Percentiles rank a stretch among this genome's conserved stretches.
These are phyloP conservation scores for Geranomyces variabilis DNA, from an alignment of 192 early-diverging fungal species.

Conservation along the genomic window DNA sequence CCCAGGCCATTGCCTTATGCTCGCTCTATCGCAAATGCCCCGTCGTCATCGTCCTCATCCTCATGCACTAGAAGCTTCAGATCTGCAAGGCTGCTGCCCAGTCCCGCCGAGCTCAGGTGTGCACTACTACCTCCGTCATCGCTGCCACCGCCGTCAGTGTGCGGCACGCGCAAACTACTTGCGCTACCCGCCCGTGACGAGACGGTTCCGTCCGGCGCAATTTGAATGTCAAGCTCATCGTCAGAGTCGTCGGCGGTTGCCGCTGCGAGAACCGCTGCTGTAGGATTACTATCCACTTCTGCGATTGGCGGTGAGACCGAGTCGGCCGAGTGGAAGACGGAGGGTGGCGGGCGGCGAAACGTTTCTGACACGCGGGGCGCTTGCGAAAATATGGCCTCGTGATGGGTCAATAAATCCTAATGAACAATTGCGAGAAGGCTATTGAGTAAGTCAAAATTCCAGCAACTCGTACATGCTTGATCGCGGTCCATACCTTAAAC, in stretches of 20 bases:
- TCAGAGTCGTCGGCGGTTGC: slow-evolving; percentile 15
- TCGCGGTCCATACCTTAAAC: slow-evolving; percentile 35
- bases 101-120: not conserved
- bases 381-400: slow-evolving; percentile 27
- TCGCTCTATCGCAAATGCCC: too few relatives aligned
- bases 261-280: not conserved
- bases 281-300: too few relatives aligned
- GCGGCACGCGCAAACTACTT: not conserved
- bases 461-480: not conserved
- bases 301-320: not conserved
- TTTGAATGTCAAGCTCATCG: slow-evolving; percentile 29
- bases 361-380: slow-evolving; percentile 10
- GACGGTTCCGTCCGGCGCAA: slow-evolving; percentile 24
- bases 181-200: slow-evolving; percentile 15
- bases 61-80: not conserved
- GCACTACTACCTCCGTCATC: not conserved
- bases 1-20: too few relatives aligned
- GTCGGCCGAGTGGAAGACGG: not conserved
- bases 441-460: not conserved
- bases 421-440: too few relatives aligned
- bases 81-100: not conserved
- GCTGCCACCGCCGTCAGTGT: too few relatives aligned
- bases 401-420: slow-evolving; percentile 24
- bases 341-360: slow-evolving; percentile 4
- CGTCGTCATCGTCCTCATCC: not conserved